These are phyloP conservation scores for Phytophthora pseudosyringae DNA, from an alignment of 352 stramenopile genomes.

Conservation along the genomic window DNA sequence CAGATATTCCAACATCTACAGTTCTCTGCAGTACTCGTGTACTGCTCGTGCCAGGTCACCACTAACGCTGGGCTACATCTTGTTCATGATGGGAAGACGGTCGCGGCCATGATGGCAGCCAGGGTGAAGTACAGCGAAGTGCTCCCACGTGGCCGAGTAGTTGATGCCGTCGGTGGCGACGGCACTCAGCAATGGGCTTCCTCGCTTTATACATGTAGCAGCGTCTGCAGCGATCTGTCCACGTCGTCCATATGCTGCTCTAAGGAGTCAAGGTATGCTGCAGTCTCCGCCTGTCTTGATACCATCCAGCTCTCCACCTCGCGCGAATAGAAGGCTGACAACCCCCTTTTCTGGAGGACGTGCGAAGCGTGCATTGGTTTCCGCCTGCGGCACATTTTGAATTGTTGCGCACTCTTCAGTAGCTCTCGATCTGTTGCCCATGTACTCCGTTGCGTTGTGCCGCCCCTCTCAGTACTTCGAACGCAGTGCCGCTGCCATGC, in stretches of 20 bases:
- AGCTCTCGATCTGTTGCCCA: constrained; percentile 7
- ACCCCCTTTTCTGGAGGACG: constrained; percentile 14
- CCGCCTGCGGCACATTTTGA: constrained; percentile 39
- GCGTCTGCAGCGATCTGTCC: constrained; percentile 12
- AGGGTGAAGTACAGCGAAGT: no score
- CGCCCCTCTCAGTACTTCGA: not conserved
- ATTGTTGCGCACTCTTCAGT: constrained; percentile 31
- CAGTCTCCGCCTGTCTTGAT: constrained; percentile 5
- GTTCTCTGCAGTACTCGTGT: no score
- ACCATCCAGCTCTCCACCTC: constrained; percentile 16
- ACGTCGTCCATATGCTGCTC: constrained; percentile 22
- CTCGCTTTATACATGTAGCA: constrained; percentile 42
- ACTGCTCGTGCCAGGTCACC: no score
- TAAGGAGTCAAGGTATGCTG: constrained; percentile 17
- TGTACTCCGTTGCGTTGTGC: constrained; percentile 2
- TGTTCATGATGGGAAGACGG: no score
- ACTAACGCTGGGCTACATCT: no score
- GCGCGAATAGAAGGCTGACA: constrained; percentile 12
- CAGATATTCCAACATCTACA: no score
- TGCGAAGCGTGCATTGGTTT: constrained; percentile 31
- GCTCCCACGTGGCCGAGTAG: not conserved
- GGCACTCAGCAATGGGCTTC: constrained; percentile 4
- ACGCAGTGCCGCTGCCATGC: constrained; percentile 41
- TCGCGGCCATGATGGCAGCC: no score
- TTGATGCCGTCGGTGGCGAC: constrained; percentile 12